Evolutionary conservation across 129 eudicot species (phyloP), one percentile per base, ranked within the genome.

Genomic region (Cynara cardunculus): DNA sequence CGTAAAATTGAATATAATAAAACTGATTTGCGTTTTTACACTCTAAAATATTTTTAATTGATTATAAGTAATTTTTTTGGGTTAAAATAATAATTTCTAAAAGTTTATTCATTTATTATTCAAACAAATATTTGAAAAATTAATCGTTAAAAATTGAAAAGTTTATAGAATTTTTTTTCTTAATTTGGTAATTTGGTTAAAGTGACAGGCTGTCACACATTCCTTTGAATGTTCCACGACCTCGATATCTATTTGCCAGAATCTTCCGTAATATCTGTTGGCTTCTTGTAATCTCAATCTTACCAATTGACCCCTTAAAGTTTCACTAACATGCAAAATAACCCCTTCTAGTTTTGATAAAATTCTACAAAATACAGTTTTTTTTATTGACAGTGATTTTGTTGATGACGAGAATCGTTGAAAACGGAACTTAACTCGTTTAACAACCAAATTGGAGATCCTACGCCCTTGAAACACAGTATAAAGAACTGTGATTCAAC

Each of bases 211-310:
- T 64, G 69, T 64, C 53, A 83, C 67, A 71, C 46, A 77, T 28
- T 28, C 78, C 34, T 71, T 78, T 83, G 78, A 39, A 77, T 71
- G 78, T 77, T 77, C 74, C 74, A 77, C 78, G 72, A 83, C 78
- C 69, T 69, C 34, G 35, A 69, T 74, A 66, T 81, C 80, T 44
- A 67, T 44, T 74, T 32, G 80, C 75, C 61, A 81, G 35, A 67
- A 74, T 76, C 76, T 11, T 37, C 82, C 53, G 19, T 71, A 61
- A 37, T 71, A 83, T 76, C 82, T 34, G 86, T 78, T 82, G 86
- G 81, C 82, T 70, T 76, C 49, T 70, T 82, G 35, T 44, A 75
- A 76, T 76, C 64, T 83, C 78, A 71, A 70, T 59, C 7, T 11
- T 71, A 46, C 76, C 46, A 1, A 3, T 68, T 35, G 44, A 35